Base-by-base conservation (phyloP, 345 rosid species). In the Anacardium occidentale region DNA sequence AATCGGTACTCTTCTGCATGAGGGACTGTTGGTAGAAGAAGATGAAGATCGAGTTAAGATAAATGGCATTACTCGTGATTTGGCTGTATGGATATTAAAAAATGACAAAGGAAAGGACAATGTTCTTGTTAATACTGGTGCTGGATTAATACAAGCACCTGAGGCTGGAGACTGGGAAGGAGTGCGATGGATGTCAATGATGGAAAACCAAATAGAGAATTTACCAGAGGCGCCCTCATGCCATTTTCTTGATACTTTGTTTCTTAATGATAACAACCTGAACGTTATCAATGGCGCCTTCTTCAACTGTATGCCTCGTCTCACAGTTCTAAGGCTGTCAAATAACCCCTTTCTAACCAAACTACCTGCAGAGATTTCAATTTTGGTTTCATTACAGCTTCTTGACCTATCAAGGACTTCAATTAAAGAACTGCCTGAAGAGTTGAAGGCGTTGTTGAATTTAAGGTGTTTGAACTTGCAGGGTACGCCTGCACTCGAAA, bases 21-120 rank as follows among this genome's bases (percentile, higher is more conserved):
- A 73, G 0, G 66, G 79, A 61, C 67, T 83, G 13, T 44, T 87
- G 77, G 76, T 81, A 42, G 67, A 42, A 25, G 50, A 20, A 25
- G 34, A 60, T 1, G 69, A 71, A 2, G 37, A 1, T 7, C 42
- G 42, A 10, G 76, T 84, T 3, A 77, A 74, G 50, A 79, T 86
- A 86, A 88, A 82, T 63, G 85, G 77, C 47, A 56, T 87, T 25
- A 48, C 85, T 6, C 84, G 84, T 1, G 87, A 84, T 7, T 73
- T 81, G 81, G 78, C 76, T 10, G 34, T 84, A 5, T 85, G 85
- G 88, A 22, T 85, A 45, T 75, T 72, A 0, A 26, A 64, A 12
- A 21, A 6, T 24, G 76, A 77, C 50, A 7, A 7, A 7, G 51
- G 62, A 2, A 62, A 82, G 59, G 52, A 70, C 45, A 54, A 70